A percentile compares a stretch with the other conserved stretches of the same genome.
Conservation (phyloP, 495 filamentous ascomycete species). For the Monascus purpureus region DNA sequence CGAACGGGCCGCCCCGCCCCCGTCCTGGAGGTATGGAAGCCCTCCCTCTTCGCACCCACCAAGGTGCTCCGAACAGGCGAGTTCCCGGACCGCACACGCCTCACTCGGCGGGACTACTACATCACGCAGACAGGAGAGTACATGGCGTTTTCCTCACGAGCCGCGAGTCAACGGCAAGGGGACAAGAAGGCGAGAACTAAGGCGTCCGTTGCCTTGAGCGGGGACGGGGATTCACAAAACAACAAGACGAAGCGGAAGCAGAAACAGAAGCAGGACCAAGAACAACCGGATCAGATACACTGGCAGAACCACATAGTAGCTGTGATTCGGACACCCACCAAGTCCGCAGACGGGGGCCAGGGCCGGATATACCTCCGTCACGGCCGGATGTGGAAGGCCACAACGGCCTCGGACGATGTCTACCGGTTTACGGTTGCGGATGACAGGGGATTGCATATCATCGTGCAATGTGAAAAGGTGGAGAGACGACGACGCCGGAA, state of each 20-base stretch:
- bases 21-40: constrained; percentile 24
- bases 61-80: constrained; percentile 6
- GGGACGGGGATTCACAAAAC: too few species aligned
- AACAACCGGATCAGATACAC: constrained; percentile 7
- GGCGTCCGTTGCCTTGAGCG: too few species aligned
- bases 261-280: background rate
- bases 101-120: constrained; percentile 19
- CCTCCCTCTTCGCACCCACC: constrained; percentile 16
- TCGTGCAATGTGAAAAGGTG: background rate
- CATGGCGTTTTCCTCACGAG: constrained; percentile 2
- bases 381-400: background rate
- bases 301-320: background rate
- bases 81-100: constrained; percentile 12
- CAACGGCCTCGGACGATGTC: background rate
- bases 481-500: background rate
- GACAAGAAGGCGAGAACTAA: too few species aligned
- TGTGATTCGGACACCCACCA: background rate
- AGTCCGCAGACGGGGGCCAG: too few species aligned
- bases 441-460: background rate
- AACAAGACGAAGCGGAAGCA: too few species aligned
- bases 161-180: too few species aligned
- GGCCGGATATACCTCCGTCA: background rate
- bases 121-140: constrained; percentile 16
- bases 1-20: constrained; percentile 15
- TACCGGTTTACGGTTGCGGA: background rate